phyloP scores from a whole-genome alignment of 2,329 filamentous ascomycete species.

The Gnomoniopsis sp. region DNA sequence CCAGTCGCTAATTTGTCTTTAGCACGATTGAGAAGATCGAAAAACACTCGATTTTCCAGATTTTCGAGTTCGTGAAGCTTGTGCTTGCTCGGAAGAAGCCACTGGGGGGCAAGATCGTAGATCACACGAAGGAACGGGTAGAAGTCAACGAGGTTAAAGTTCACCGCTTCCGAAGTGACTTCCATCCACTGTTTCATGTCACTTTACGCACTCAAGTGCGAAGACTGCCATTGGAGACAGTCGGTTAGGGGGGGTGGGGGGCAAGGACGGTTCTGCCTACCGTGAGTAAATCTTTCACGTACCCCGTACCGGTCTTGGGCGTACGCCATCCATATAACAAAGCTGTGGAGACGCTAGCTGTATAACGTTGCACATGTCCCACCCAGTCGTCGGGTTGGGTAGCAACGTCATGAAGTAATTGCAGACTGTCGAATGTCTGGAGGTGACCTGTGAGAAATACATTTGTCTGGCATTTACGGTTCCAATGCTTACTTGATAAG shows the following conservation, averaged over 20 bases:
- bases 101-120: not conserved
- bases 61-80: not conserved
- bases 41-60: not conserved
- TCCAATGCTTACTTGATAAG: not conserved
- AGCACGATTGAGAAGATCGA: not conserved
- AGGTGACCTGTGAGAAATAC: not conserved
- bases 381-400: not conserved
- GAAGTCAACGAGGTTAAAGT: not conserved
- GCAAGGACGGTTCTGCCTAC: not conserved
- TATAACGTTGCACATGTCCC: not conserved
- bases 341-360: not conserved
- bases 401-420: not conserved
- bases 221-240: no score
- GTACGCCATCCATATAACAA: not conserved
- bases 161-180: not conserved
- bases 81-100: not conserved
- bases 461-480: not conserved
- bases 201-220: not conserved
- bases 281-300: not conserved
- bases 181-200: not conserved
- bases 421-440: not conserved
- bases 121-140: not conserved
- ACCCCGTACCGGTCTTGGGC: not conserved
- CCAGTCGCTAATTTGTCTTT: not conserved
- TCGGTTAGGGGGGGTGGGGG: no score